A percentile compares a stretch with the other conserved stretches of the same genome.
phyloP scores from a whole-genome alignment of 805 yeast genomes.

The Huiozyma sinensis region DNA sequence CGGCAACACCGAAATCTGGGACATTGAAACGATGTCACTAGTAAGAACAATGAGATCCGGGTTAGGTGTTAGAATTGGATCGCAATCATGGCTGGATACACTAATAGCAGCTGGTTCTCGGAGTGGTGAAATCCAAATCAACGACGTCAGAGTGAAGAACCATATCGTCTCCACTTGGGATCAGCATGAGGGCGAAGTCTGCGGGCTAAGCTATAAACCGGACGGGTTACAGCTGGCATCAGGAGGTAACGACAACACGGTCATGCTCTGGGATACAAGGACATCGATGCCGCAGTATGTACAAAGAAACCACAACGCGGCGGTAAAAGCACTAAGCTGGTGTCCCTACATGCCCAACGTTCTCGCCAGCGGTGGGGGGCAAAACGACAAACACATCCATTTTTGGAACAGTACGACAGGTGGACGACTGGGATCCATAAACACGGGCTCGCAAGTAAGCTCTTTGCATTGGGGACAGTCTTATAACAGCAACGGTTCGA shows the following conservation, averaged over 20 bases:
- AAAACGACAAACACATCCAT: conserved; percentile 77
- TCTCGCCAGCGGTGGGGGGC: conserved; percentile 96
- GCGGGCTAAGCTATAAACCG: conserved; percentile 76
- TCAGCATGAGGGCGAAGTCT: conserved; percentile 78
- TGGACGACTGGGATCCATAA: conserved; percentile 71
- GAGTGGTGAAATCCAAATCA: conserved; percentile 72
- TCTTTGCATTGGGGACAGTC: conserved; percentile 81
- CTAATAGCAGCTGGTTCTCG: conserved; percentile 79
- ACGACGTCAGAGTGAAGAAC: conserved; percentile 77
- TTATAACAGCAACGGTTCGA: conserved; percentile 19
- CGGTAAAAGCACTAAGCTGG: conserved; percentile 93
- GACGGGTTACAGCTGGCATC: conserved; percentile 83
- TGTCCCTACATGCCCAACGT: conserved; percentile 76
- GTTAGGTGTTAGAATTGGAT: conserved; percentile 65
- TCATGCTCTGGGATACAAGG: conserved; percentile 87
- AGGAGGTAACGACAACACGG: conserved; percentile 92
- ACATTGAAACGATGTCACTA: conserved; percentile 63
- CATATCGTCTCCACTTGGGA: conserved; percentile 55
- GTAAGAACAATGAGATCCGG: conserved; percentile 66
- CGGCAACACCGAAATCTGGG: conserved; percentile 90
- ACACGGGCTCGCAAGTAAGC: conserved; percentile 91
- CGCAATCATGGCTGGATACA: conserved; percentile 79
- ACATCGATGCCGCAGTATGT: conserved; percentile 56
- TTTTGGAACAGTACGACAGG: conserved; percentile 96
- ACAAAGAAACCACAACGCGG: conserved; percentile 79